Base-by-base conservation (phyloP, 257 asterid species). In the Forsythia viridissima region DNA sequence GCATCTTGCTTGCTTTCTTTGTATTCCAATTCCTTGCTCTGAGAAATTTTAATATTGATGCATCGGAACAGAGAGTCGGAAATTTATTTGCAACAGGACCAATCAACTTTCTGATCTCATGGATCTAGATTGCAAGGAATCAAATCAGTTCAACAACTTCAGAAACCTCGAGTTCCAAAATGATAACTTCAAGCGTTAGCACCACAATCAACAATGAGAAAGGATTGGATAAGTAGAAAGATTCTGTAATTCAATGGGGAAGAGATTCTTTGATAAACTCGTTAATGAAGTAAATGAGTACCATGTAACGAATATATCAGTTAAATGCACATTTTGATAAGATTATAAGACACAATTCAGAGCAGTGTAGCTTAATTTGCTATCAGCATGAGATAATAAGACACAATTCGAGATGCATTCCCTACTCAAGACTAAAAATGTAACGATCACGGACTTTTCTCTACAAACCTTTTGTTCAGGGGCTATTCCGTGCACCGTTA, bases 1-100 rank as follows among this genome's bases (percentile, higher is more conserved):
- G 74, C 92, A 91, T 87, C 83, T 85, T 89, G 20, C 85, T 77
- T 15, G 96, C 89, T 77, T 82, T 87, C 76, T 81, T 85, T 24
- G 90, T 67, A 73, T 84, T 88, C 88, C 88, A 88, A 80, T 85
- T 89, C 76, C 92, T 86, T 46, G 96, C 96, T 76, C 85, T 85
- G 16, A 89, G 91, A 79, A 76, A 91, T 67, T 94, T 83, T 42
- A 73, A 65, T 55, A 91, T 66, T 30, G 94, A 87, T 72, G 90
- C 87, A 24, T 89, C 90, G 4, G 88, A 83, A 78, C 87, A 84
- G 40, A 88, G 75, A 34, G 65, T 44, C 3, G 88, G 86, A 70
- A 90, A 85, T 80, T 74, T 84, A 66, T 77, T 79, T 48, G 82
- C 57, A 30, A 80, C 85, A 8, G 91, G 92, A 40, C 92, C 89